A percentile compares a stretch with the other conserved stretches of the same genome.
phyloP scores from a whole-genome alignment of 805 yeast species.

The Wickerhamiella brachini region DNA sequence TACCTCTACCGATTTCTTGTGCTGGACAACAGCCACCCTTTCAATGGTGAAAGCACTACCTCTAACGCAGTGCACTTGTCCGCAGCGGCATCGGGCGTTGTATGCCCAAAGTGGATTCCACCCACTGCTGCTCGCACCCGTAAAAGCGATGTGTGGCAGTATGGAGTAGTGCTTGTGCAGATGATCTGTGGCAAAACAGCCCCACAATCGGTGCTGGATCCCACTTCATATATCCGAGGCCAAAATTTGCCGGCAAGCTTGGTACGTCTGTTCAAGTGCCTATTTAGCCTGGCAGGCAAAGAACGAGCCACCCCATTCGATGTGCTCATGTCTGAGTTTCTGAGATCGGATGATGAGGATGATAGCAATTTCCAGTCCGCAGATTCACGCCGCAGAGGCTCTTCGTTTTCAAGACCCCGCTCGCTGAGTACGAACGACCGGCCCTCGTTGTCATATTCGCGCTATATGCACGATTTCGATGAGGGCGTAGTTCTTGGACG shows the following conservation, averaged over 20 bases:
- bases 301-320: conserved; percentile 77
- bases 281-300: conserved; percentile 30
- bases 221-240: conserved; percentile 45
- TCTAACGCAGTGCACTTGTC: neutral
- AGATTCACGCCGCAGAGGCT: neutral
- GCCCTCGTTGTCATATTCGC: conserved; percentile 30
- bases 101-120: conserved; percentile 45
- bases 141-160: conserved; percentile 87
- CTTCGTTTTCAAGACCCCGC: conserved; percentile 1
- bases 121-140: conserved; percentile 69
- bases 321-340: conserved; percentile 65
- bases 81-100: neutral
- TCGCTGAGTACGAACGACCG: neutral
- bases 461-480: conserved; percentile 89
- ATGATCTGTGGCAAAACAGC: conserved; percentile 45
- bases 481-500: conserved; percentile 82
- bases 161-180: conserved; percentile 66
- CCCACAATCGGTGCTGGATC: conserved; percentile 29
- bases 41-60: conserved; percentile 5
- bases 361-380: neutral
- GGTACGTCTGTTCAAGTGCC: conserved; percentile 19
- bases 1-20: conserved; percentile 18
- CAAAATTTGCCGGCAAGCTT: conserved; percentile 41
- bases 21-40: conserved; percentile 24
- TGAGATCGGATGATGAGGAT: conserved; percentile 37